These are phyloP conservation scores for Sporobolus alterniflorus DNA, from an alignment of 202 grass and related monocot species.

Conservation along the genomic window DNA sequence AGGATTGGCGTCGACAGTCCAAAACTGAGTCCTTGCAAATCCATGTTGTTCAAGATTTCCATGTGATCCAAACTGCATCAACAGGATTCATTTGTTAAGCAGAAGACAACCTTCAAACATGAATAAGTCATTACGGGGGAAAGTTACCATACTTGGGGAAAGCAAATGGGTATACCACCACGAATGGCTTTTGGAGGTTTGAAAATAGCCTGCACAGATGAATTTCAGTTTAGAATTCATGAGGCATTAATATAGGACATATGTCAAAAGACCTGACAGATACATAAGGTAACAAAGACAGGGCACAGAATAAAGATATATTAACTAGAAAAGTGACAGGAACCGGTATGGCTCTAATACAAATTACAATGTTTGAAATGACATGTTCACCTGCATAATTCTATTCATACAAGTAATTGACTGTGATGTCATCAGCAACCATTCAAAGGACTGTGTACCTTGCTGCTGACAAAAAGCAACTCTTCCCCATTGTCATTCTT, in stretches of 20 bases:
- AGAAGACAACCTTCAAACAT: neutral
- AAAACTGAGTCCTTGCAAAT: constrained; percentile 79
- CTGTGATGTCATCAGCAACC: neutral
- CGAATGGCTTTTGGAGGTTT: constrained; percentile 89
- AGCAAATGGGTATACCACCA: constrained; percentile 96
- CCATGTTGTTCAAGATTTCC: constrained; percentile 88
- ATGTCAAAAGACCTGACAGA: neutral
- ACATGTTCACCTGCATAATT: neutral
- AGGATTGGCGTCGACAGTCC: constrained; percentile 77
- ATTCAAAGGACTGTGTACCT: constrained; percentile 46
- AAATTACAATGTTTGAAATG: neutral
- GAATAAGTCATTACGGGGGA: constrained; percentile 1
- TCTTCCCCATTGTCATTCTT: constrained; percentile 90
- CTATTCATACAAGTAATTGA: neutral
- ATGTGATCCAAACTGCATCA: constrained; percentile 78
- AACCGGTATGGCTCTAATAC: neutral
- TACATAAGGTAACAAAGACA: neutral
- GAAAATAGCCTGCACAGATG: constrained; percentile 68
- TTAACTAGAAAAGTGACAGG: neutral
- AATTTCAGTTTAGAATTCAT: constrained; percentile 22
- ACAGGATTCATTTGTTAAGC: neutral
- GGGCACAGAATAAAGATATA: neutral
- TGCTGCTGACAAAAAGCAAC: constrained; percentile 87
- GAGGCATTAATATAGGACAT: neutral
- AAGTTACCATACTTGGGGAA: constrained; percentile 74